A percentile compares a stretch with the other conserved stretches of the same genome.
These are phyloP conservation scores for Arthrobotrys sphaeroides DNA, from an alignment of 2,329 filamentous ascomycete species.

Conservation along the genomic window DNA sequence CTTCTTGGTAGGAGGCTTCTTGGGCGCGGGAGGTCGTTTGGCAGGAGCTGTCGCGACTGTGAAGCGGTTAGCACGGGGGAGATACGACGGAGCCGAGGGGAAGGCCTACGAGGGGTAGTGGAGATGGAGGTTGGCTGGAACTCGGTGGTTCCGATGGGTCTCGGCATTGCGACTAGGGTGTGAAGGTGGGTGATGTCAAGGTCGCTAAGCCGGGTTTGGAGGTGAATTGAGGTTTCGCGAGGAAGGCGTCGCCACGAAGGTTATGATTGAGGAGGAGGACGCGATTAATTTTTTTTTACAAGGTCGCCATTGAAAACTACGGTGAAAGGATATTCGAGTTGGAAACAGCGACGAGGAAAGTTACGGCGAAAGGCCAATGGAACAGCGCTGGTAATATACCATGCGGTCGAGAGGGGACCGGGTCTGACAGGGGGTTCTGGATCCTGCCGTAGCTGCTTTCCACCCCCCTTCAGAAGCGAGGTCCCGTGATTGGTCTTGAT, in stretches of 20 bases:
- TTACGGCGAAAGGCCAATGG: slow-evolving; percentile 8
- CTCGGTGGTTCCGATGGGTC: slow-evolving; percentile 18
- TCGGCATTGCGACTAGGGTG: slow-evolving; percentile 17
- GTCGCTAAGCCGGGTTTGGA: not conserved
- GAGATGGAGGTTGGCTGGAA: not conserved
- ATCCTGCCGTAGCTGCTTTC: slow-evolving; percentile 32
- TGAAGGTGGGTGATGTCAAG: not conserved
- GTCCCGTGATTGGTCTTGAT: slow-evolving; percentile 3
- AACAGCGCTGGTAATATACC: not conserved
- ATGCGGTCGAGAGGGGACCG: not conserved
- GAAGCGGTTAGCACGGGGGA: not conserved
- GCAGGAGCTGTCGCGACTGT: not conserved
- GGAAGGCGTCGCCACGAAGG: not conserved
- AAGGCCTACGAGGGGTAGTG: not conserved
- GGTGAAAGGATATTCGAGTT: no score
- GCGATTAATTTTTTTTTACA: no score
- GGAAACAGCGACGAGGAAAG: no score
- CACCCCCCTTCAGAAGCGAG: not conserved
- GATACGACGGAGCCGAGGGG: not conserved
- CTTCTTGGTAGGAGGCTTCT: slow-evolving; percentile 12
- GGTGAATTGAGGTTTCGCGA: not conserved
- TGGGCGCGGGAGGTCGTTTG: not conserved
- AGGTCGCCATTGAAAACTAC: not conserved
- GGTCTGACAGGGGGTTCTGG: not conserved
- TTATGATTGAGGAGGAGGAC: not conserved